These are phyloP conservation scores for Laburnicola sp. DNA, from an alignment of 2,329 filamentous ascomycete species.

Conservation along the genomic window DNA sequence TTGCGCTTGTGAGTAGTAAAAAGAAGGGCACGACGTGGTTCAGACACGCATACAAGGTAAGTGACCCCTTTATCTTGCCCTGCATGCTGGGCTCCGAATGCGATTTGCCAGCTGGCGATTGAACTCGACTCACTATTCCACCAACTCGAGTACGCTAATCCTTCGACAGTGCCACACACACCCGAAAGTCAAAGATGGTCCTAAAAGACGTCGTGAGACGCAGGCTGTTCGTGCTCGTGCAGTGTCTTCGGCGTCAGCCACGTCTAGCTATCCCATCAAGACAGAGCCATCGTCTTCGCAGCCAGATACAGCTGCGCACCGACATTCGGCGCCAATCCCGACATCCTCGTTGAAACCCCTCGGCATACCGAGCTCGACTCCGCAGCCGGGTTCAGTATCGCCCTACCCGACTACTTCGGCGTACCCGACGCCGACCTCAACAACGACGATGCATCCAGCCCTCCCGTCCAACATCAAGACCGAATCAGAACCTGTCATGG, in stretches of 20 bases:
- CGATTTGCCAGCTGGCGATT: constrained; percentile 6
- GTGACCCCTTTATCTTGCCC: constrained; percentile 22
- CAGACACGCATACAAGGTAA: constrained; percentile 82
- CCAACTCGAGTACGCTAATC: constrained; percentile 29
- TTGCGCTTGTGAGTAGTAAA: constrained; percentile 79
- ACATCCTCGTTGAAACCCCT: constrained; percentile 28
- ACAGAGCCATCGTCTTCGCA: constrained; percentile 23
- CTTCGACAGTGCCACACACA: constrained; percentile 46
- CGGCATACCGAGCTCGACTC: constrained; percentile 31
- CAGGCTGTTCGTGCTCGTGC: constrained; percentile 42
- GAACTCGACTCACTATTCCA: constrained; percentile 7
- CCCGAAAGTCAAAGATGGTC: constrained; percentile 49
- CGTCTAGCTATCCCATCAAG: constrained; percentile 40
- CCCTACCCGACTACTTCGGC: constrained; percentile 27
- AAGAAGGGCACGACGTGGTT: constrained; percentile 95
- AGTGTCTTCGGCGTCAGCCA: constrained; percentile 39
- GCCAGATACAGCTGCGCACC: constrained; percentile 25
- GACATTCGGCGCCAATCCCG: constrained; percentile 38
- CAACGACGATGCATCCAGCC: constrained; percentile 25
- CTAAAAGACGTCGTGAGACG: constrained; percentile 48
- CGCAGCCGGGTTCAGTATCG: constrained; percentile 21
- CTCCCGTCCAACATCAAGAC: constrained; percentile 6
- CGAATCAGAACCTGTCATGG: constrained; percentile 32
- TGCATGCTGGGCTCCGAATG: constrained; percentile 8
- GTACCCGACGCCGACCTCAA: constrained; percentile 32